A percentile compares a stretch with the other conserved stretches of the same genome.
phyloP scores from a whole-genome alignment of 805 yeast genomes.

The Dipodascus geniculatus region DNA sequence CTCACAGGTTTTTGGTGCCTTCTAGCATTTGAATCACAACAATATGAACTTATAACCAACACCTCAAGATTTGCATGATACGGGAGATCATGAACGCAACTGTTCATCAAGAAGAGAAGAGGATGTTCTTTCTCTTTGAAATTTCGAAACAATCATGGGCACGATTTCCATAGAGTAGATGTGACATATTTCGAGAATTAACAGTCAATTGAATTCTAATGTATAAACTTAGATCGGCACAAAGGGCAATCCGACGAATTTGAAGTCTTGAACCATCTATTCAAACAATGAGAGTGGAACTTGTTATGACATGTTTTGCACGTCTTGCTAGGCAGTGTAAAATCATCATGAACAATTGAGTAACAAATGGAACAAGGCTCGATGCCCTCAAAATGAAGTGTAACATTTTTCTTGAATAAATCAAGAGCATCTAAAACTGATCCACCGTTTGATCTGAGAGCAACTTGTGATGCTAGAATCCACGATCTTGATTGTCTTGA shows the following conservation, averaged over 20 bases:
- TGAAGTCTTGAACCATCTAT: constrained; percentile 94
- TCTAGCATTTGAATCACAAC: too few relatives aligned
- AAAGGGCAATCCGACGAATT: constrained; percentile 90
- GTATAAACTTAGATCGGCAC: constrained; percentile 40
- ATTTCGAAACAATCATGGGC: too few relatives aligned
- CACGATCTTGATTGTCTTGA: constrained; percentile 93
- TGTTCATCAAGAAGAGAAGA: too few relatives aligned
- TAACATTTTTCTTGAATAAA: constrained; percentile 60
- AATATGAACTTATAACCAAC: too few relatives aligned
- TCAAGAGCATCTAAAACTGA: constrained; percentile 51
- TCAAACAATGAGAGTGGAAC: constrained; percentile 91
- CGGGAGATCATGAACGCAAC: too few relatives aligned
- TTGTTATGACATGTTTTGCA: constrained; percentile 88
- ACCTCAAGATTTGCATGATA: too few relatives aligned
- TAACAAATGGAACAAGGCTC: constrained; percentile 98
- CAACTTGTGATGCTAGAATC: constrained; percentile 82
- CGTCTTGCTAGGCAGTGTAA: constrained; percentile 75
- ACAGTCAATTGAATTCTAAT: not conserved
- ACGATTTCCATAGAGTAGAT: too few relatives aligned
- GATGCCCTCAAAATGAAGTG: constrained; percentile 80
- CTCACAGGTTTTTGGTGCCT: too few relatives aligned
- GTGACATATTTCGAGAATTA: too few relatives aligned
- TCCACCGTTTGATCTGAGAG: constrained; percentile 47
- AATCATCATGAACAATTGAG: constrained; percentile 80
- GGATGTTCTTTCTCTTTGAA: too few relatives aligned